These are phyloP conservation scores for Rhododendron griersonianum DNA, from an alignment of 148 eudicot genomes.

Conservation along the genomic window DNA sequence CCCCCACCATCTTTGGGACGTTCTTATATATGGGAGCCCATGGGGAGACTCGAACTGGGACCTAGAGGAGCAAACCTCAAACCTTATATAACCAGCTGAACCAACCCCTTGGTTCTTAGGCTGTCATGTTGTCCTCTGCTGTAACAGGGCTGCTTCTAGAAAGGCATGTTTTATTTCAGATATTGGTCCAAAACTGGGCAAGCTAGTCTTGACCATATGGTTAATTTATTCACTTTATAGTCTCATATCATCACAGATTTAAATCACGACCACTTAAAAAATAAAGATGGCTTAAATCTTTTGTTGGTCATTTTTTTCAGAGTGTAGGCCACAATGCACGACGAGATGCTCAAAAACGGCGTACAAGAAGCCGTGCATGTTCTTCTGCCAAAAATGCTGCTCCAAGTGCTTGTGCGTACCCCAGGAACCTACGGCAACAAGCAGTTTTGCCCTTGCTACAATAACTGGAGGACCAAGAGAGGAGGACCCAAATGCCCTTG, in stretches of 20 bases:
- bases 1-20: no score
- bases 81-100: no score
- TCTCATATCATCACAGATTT: neutral
- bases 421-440: conserved; percentile 22
- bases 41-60: no score
- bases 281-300: neutral
- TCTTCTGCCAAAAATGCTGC: conserved; percentile 20
- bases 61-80: no score
- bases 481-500: conserved; percentile 26
- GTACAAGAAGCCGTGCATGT: conserved; percentile 20
- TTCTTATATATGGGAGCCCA: no score
- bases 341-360: conserved; percentile 13
- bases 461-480: conserved; percentile 24
- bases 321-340: neutral
- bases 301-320: neutral
- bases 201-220: neutral
- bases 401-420: conserved; percentile 20
- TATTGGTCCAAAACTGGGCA: neutral
- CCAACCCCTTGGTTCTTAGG: no score
- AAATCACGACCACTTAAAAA: neutral
- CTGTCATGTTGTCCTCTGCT: neutral
- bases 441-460: conserved; percentile 22
- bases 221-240: no score
- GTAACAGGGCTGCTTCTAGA: neutral
- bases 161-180: neutral